Evolutionary conservation across 2,329 filamentous ascomycete species (phyloP).

Genomic region (Lachnellula suecica): DNA sequence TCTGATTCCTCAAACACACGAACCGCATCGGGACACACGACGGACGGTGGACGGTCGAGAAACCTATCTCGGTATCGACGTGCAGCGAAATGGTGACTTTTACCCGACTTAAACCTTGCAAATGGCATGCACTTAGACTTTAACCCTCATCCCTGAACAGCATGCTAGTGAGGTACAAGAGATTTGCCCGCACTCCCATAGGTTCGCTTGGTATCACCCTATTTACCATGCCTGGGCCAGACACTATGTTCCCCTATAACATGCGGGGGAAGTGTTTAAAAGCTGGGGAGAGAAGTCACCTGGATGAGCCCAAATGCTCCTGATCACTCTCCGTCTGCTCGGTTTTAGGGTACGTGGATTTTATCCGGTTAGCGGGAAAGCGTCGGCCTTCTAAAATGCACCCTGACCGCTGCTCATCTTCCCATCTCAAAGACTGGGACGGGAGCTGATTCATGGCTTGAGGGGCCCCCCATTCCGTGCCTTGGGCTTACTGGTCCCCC

Average conservation of each 20-base stretch:
- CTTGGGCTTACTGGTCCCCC: conserved; percentile 7
- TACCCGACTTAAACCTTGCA: not conserved
- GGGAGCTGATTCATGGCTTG: conserved; percentile 17
- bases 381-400: conserved; percentile 4
- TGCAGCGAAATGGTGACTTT: conserved; percentile 5
- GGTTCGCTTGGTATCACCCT: not conserved
- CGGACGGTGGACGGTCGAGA: not conserved
- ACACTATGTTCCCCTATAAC: not conserved
- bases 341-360: not conserved
- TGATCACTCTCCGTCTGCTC: not conserved
- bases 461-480: conserved; percentile 6
- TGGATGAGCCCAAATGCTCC: conserved; percentile 2
- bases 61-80: conserved; percentile 14
- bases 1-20: conserved; percentile 13
- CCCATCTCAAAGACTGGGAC: conserved; percentile 3
- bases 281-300: conserved; percentile 7
- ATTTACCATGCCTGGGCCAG: not conserved
- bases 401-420: not conserved
- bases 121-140: not conserved
- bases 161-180: not conserved
- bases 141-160: conserved; percentile 2
- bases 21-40: conserved; percentile 8
- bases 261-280: conserved; percentile 11
- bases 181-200: not conserved
- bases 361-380: conserved; percentile 2